Evolutionary conservation across 1,284 basidiomycete genomes (phyloP).

Genomic region (Ceratobasidium sp.): DNA sequence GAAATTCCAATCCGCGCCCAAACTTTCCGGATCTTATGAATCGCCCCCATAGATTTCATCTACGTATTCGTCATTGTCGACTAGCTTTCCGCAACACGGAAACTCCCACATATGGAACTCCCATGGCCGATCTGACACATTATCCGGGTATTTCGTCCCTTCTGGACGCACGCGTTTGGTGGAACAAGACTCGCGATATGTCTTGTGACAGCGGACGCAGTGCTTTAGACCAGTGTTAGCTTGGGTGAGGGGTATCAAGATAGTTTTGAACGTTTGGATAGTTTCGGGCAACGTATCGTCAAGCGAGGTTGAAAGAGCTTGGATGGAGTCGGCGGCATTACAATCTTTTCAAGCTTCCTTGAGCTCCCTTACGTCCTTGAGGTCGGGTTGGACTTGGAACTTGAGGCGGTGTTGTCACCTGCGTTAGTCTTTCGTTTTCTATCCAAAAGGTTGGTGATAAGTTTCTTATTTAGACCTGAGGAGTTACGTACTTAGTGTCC

Average conservation of each 20-base stretch:
- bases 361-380: not conserved
- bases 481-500: too few species aligned
- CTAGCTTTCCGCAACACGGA: not conserved
- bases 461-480: too few species aligned
- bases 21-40: not conserved
- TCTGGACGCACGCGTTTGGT: not conserved
- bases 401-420: not conserved
- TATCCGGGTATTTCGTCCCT: not conserved
- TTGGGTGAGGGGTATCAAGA: not conserved
- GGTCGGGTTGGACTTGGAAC: not conserved
- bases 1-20: not conserved
- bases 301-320: not conserved
- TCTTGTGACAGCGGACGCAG: not conserved
- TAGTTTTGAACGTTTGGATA: not conserved
- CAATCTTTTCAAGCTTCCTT: not conserved
- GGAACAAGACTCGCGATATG: not conserved
- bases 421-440: not conserved
- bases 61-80: not conserved
- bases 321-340: not conserved
- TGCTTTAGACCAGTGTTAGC: not conserved
- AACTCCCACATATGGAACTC: not conserved
- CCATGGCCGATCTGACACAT: not conserved
- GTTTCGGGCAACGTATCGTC: not conserved
- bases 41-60: not conserved
- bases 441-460: too few species aligned